Evolutionary conservation across 441 rosid species (phyloP), one percentile per base, ranked within the genome.

Genomic region (Jatropha multifida): DNA sequence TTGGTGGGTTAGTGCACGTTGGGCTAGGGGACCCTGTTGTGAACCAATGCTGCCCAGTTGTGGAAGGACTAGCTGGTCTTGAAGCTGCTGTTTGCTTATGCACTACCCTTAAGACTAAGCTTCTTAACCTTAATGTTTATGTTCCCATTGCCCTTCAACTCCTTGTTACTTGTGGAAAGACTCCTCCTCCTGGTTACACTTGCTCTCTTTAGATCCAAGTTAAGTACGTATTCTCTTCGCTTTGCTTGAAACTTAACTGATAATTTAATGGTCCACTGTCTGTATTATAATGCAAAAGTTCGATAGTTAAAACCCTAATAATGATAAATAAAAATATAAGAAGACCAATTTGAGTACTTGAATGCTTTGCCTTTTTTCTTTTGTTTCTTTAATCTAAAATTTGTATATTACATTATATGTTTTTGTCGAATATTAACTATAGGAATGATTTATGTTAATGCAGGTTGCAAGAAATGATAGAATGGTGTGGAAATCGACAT

Each of bases 111-210:
- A 89, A 87, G 81, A 71, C 87, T 67, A 89, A 89, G 84, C 86
- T 85, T 37, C 90, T 91, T 8, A 85, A 91, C 84, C 90, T 91
- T 56, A 89, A 72, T 1, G 17, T 87, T 55, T 88, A 69, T 74
- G 90, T 88, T 20, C 96, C 96, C 0, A 74, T 91, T 69, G 94
- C 96, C 63, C 92, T 91, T 69, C 90, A 91, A 79, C 96, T 91
- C 17, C 92, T 91, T 27, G 41, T 89, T 51, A 83, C 92, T 17
- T 91, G 96, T 78, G 96, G 96, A 61, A 91, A 91, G 85, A 82
- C 90, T 27, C 92, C 92, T 13, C 96, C 96, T 76, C 85, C 96
- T 67, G 92, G 93, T 72, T 91, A 79, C 88, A 91, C 96, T 54
- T 91, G 96, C 87, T 38, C 91, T 79, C 79, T 89, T 75, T 91